Evolutionary conservation across 2,329 filamentous ascomycete species (phyloP).

Genomic region (Ascochyta clinopodiicola): DNA sequence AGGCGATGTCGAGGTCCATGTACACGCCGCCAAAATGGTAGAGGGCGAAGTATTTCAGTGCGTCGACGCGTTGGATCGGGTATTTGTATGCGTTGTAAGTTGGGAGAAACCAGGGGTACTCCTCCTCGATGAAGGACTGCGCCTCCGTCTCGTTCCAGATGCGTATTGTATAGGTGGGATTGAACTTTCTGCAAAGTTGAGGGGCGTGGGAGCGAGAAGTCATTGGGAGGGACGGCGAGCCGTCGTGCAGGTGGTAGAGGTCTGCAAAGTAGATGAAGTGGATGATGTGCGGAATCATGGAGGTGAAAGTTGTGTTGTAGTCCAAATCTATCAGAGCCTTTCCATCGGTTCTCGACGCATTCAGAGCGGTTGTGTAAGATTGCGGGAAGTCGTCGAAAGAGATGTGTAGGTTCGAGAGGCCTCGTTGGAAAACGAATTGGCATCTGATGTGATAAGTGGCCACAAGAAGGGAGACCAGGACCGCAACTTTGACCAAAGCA

Average conservation of each 20-base stretch:
- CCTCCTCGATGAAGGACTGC: conserved; percentile 19
- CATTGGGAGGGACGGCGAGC: conserved; percentile 1
- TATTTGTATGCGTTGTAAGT: conserved; percentile 33
- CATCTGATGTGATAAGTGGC: conserved; percentile 4
- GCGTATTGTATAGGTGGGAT: conserved; percentile 25
- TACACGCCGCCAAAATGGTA: conserved; percentile 36
- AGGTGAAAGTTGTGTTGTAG: conserved; percentile 13
- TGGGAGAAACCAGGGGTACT: conserved; percentile 29
- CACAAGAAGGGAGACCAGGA: not conserved
- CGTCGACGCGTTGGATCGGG: conserved; percentile 36
- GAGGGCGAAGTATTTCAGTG: conserved; percentile 34
- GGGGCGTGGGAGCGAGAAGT: conserved; percentile 22
- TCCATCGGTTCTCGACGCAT: conserved; percentile 10
- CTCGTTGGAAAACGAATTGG: conserved; percentile 18
- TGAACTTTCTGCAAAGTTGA: conserved; percentile 24
- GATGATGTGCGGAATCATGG: conserved; percentile 19
- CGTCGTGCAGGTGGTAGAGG: conserved; percentile 19
- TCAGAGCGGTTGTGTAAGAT: conserved; percentile 17
- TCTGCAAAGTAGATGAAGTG: conserved; percentile 28
- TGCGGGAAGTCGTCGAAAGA: conserved; percentile 19
- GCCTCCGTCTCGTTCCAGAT: conserved; percentile 28
- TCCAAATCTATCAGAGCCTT: conserved; percentile 18
- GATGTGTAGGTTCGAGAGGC: conserved; percentile 8
- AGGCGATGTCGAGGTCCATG: conserved; percentile 35
- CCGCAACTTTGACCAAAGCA: not conserved